phyloP scores from a whole-genome alignment of 2,329 filamentous ascomycete genomes.

The Eurotiales sp. region DNA sequence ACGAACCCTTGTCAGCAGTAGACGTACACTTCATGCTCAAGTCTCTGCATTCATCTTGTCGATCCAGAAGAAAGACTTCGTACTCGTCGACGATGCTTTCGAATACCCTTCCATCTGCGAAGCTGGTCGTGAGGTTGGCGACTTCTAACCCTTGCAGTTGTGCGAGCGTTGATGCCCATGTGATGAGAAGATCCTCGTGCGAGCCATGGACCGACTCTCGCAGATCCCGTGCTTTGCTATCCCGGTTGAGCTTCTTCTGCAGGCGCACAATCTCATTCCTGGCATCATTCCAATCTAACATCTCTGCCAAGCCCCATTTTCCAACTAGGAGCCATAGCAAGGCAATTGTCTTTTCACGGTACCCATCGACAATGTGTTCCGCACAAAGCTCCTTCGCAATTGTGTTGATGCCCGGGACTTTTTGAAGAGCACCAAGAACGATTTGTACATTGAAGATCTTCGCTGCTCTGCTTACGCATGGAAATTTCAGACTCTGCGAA shows the following conservation, averaged over 20 bases:
- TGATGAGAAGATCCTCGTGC: constrained; percentile 46
- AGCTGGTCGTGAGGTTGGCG: constrained; percentile 56
- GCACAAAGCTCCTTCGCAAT: constrained; percentile 46
- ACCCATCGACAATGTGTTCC: constrained; percentile 60
- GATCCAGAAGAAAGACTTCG: constrained; percentile 37
- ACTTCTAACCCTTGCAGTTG: constrained; percentile 44
- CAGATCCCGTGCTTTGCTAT: constrained; percentile 17
- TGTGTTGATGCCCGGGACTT: constrained; percentile 37
- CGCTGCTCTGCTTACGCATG: constrained; percentile 52
- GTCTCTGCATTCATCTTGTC: background rate
- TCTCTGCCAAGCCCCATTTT: constrained; percentile 50
- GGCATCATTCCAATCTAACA: constrained; percentile 56
- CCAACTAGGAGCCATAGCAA: constrained; percentile 59
- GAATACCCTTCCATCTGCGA: constrained; percentile 54
- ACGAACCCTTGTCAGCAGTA: constrained; percentile 9
- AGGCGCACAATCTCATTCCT: constrained; percentile 50
- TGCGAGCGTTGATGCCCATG: constrained; percentile 55
- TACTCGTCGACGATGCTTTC: constrained; percentile 57
- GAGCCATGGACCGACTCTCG: constrained; percentile 27
- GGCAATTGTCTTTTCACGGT: constrained; percentile 60
- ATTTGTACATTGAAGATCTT: constrained; percentile 60
- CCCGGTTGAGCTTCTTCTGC: constrained; percentile 23
- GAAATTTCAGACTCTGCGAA: constrained; percentile 57
- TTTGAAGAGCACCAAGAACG: constrained; percentile 51
- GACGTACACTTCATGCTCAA: background rate